These are phyloP conservation scores for Pulveroboletus sp. DNA, from an alignment of 768 basidiomycete species.

Conservation along the genomic window DNA sequence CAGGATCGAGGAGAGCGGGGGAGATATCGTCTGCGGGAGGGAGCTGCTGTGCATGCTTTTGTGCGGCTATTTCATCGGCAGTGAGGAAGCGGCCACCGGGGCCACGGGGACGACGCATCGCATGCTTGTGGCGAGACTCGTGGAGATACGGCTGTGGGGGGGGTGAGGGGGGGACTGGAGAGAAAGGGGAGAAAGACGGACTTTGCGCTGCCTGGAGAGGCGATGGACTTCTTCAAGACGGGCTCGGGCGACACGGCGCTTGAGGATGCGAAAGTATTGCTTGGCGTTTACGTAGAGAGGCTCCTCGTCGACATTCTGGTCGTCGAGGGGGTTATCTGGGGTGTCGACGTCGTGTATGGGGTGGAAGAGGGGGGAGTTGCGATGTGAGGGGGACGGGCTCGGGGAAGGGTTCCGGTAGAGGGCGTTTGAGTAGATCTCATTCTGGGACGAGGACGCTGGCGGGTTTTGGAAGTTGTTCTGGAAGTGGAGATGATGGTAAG, in stretches of 20 bases:
- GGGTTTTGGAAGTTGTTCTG: constrained; percentile 29
- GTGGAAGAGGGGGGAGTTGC: constrained; percentile 33
- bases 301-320: constrained; percentile 75
- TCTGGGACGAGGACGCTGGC: constrained; percentile 17
- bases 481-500: constrained; percentile 45
- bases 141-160: constrained; percentile 85
- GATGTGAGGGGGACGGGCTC: constrained; percentile 28
- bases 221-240: constrained; percentile 92
- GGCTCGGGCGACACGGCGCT: constrained; percentile 86
- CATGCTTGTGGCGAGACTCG: constrained; percentile 96
- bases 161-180: constrained; percentile 7
- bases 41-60: constrained; percentile 45
- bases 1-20: constrained; percentile 18
- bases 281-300: constrained; percentile 99
- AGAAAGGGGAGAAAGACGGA: constrained; percentile 23
- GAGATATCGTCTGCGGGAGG: constrained; percentile 22
- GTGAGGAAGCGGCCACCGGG: constrained; percentile 98
- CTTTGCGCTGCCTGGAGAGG: constrained; percentile 91
- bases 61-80: constrained; percentile 89
- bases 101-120: constrained; percentile 93
- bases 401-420: constrained; percentile 32
- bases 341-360: constrained; percentile 25
- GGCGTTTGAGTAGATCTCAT: constrained; percentile 17
- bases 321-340: constrained; percentile 32
- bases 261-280: constrained; percentile 97